phyloP scores from a whole-genome alignment of 1,284 basidiomycete species.

The Apiotrichum veenhuisii region DNA sequence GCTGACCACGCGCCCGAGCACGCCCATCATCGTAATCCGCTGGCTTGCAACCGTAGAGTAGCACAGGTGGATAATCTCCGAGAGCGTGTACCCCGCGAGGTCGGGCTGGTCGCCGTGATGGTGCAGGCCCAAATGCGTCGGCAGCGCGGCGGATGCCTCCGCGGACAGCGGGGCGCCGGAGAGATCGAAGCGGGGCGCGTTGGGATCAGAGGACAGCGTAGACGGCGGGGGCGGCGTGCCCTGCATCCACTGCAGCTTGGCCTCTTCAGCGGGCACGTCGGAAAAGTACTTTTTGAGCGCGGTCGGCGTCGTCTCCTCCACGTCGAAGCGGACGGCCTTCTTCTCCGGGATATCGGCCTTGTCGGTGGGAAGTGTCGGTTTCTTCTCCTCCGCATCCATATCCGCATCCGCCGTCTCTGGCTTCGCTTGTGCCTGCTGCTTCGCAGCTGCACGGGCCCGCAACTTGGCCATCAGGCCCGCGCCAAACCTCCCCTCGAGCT shows the following conservation, averaged over 20 bases:
- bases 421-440: background rate
- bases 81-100: conserved; percentile 80
- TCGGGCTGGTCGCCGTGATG: conserved; percentile 74
- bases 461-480: conserved; percentile 60
- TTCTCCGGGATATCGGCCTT: background rate
- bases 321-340: conserved; percentile 13
- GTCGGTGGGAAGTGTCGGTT: background rate
- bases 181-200: conserved; percentile 62
- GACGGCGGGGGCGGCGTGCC: conserved; percentile 51
- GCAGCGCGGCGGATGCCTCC: conserved; percentile 52
- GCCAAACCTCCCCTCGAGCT: conserved; percentile 67
- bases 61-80: conserved; percentile 77
- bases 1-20: conserved; percentile 61
- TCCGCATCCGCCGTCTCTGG: background rate
- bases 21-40: conserved; percentile 72
- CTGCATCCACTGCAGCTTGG: conserved; percentile 69
- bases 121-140: conserved; percentile 80
- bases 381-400: no score
- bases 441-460: conserved; percentile 52
- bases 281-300: conserved; percentile 86
- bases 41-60: conserved; percentile 80
- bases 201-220: conserved; percentile 12
- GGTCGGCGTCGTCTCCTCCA: conserved; percentile 62
- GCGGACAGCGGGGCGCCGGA: conserved; percentile 62
- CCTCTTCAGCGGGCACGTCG: conserved; percentile 55